Evolutionary conservation across 371 early-diverging fungal species (phyloP).

Genomic region (Syncephalastrum racemosum): DNA sequence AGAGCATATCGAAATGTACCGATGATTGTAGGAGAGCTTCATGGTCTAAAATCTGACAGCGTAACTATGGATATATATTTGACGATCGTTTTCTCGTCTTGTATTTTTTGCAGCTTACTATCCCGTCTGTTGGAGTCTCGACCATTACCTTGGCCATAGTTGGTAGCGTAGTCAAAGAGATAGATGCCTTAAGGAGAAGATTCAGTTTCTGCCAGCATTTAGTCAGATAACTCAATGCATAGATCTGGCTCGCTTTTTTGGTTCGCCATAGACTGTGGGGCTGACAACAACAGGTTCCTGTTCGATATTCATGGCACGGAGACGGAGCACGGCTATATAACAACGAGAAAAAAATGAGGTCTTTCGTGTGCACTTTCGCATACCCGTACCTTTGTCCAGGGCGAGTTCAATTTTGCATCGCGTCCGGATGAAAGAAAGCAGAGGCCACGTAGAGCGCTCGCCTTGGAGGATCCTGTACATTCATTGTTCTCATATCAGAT

Average conservation of each 20-base stretch:
- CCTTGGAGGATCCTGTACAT: constrained; percentile 68
- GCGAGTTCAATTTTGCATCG: constrained; percentile 78
- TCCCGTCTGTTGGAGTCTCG: no score
- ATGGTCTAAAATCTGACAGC: no score
- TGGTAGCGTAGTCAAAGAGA: no score
- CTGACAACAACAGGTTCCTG: constrained; percentile 35
- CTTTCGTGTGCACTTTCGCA: background rate
- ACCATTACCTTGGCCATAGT: no score
- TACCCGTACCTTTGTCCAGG: constrained; percentile 55
- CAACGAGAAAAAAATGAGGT: background rate
- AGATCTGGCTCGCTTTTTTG: constrained; percentile 41
- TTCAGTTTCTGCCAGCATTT: no score
- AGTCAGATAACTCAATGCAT: constrained; percentile 32
- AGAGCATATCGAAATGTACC: no score
- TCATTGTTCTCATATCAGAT: background rate
- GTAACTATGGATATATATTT: no score
- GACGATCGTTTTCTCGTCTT: no score
- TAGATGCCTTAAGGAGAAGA: no score
- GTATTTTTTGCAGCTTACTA: no score
- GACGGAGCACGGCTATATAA: constrained; percentile 33
- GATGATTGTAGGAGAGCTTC: no score
- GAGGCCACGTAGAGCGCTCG: constrained; percentile 84
- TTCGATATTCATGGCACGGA: constrained; percentile 42
- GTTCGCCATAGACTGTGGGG: constrained; percentile 19
- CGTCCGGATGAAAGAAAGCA: constrained; percentile 67